Evolutionary conservation across 1,284 basidiomycete species (phyloP).

Genomic region (Leccinum fuscescens): DNA sequence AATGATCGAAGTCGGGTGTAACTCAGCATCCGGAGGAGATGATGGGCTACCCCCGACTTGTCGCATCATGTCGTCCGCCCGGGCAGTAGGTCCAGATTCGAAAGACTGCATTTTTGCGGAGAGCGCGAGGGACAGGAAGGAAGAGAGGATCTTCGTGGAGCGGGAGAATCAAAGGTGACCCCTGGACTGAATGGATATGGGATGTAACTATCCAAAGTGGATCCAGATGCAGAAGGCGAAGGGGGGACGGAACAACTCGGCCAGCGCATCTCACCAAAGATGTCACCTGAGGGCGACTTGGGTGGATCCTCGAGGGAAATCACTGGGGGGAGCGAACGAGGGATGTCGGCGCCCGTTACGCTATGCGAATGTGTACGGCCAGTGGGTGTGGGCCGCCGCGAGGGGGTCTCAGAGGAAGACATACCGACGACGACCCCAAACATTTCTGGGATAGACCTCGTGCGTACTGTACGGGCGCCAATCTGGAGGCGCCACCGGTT

Average conservation of each 20-base stretch:
- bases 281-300: conserved; percentile 41
- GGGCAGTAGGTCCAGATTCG: conserved; percentile 72
- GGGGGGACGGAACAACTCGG: conserved; percentile 34
- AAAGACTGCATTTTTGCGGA: conserved; percentile 81
- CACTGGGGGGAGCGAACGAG: conserved; percentile 36
- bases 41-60: conserved; percentile 14
- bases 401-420: conserved; percentile 23
- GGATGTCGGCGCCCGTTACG: conserved; percentile 68
- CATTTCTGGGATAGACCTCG: conserved; percentile 68
- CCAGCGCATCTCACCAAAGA: conserved; percentile 71
- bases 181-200: conserved; percentile 58
- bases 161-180: conserved; percentile 60
- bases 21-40: conserved; percentile 16
- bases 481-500: conserved; percentile 26
- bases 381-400: conserved; percentile 33
- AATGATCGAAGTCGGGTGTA: too few relatives aligned
- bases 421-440: conserved; percentile 33
- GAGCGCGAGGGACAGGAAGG: conserved; percentile 46
- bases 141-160: conserved; percentile 34
- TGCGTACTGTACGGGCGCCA: too few relatives aligned
- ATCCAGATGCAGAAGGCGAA: conserved; percentile 35
- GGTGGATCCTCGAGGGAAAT: conserved; percentile 11
- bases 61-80: conserved; percentile 39
- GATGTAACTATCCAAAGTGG: conserved; percentile 33
- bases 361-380: conserved; percentile 74